Percentiles rank a stretch among this genome's conserved stretches.
Conservation (phyloP, 306 rosid species). For the Gynostemma pentaphyllum region DNA sequence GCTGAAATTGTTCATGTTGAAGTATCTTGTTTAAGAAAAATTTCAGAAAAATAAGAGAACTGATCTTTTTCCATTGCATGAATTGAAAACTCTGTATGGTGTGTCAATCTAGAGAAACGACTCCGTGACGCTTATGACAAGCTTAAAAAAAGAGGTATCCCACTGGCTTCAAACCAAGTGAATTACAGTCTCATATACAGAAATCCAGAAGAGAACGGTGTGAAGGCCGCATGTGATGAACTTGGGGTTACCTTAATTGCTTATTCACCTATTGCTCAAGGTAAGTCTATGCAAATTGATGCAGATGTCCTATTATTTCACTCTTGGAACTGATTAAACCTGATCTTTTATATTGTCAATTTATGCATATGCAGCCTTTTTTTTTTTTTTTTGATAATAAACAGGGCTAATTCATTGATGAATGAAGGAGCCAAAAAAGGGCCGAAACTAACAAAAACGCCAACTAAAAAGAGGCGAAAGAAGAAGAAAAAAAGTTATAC, state of each 20-base stretch:
- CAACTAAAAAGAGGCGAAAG: too few relatives aligned
- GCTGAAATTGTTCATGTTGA: background rate
- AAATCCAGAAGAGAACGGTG: constrained; percentile 73
- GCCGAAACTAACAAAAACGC: too few relatives aligned
- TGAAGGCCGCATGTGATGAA: constrained; percentile 76
- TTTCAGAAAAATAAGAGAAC: background rate
- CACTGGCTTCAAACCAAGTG: constrained; percentile 89
- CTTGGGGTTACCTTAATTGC: constrained; percentile 89
- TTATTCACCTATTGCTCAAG: constrained; percentile 95
- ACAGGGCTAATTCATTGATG: too few relatives aligned
- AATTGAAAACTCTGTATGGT: background rate
- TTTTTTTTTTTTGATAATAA: too few relatives aligned
- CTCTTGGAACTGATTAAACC: background rate
- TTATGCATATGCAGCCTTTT: constrained; percentile 2
- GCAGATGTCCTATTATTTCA: background rate
- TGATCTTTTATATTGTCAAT: background rate
- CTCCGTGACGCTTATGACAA: constrained; percentile 56
- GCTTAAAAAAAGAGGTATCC: constrained; percentile 76
- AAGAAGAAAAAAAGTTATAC: too few relatives aligned
- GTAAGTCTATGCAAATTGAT: constrained; percentile 14
- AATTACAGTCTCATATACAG: constrained; percentile 90
- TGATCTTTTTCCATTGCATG: background rate
- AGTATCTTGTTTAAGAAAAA: background rate
- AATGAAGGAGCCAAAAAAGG: too few relatives aligned
- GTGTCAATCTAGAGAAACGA: constrained; percentile 41